Percentiles rank a stretch among this genome's conserved stretches.
Evolutionary conservation across 208 protist species (phyloP).

Genomic region (Acanthamoeba triangularis): DNA sequence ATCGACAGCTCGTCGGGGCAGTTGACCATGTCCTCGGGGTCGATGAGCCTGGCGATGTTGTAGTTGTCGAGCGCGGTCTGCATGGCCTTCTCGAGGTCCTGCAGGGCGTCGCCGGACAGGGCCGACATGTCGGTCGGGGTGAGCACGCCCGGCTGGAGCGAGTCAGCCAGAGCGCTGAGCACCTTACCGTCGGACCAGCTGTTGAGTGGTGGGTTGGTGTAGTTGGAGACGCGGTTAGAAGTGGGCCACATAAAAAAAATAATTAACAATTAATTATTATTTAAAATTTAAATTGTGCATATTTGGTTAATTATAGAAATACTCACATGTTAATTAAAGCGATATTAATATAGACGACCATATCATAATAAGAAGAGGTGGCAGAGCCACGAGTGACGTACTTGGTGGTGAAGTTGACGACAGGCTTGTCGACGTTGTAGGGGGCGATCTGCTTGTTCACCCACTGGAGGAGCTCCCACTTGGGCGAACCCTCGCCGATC

Average conservation of each 20-base stretch:
- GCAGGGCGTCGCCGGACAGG: conserved; percentile 65
- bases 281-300: background rate
- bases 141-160: conserved; percentile 81
- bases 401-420: conserved; percentile 78
- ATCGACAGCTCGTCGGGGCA: conserved; percentile 86
- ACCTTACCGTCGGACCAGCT: conserved; percentile 84
- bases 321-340: background rate
- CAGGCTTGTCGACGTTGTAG: conserved; percentile 76
- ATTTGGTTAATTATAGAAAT: background rate
- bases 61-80: conserved; percentile 78
- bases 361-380: too few relatives aligned
- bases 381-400: too few relatives aligned
- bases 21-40: conserved; percentile 84
- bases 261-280: background rate
- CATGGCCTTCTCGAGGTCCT: conserved; percentile 85
- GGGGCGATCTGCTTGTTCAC: conserved; percentile 75
- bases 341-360: too few relatives aligned
- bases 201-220: background rate
- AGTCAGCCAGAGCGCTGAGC: conserved; percentile 81
- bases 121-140: conserved; percentile 76
- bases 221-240: background rate
- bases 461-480: conserved; percentile 80
- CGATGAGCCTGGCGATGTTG: conserved; percentile 73
- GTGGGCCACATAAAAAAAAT: conserved; percentile 18
- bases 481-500: conserved; percentile 79